phyloP scores from a whole-genome alignment of 805 yeast species.

The Zygosaccharomyces rouxii region DNA sequence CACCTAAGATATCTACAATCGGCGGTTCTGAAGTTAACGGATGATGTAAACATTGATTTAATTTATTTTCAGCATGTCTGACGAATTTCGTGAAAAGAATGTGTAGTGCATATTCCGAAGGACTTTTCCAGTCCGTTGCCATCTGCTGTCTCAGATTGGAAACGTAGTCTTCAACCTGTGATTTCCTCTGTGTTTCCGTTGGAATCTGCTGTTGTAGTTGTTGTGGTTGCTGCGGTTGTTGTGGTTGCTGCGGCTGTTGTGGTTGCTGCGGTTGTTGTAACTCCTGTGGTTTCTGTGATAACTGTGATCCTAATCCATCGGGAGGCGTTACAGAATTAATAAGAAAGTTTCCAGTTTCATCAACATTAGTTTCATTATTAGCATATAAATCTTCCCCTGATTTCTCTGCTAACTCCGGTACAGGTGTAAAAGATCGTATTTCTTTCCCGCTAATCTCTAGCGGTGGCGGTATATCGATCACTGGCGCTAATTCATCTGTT shows the following conservation, averaged over 20 bases:
- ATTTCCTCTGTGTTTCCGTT: constrained; percentile 14
- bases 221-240: constrained; percentile 1
- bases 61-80: constrained; percentile 84
- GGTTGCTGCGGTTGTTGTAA: neutral
- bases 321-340: constrained; percentile 3
- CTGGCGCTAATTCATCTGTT: constrained; percentile 7
- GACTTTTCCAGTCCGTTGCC: constrained; percentile 58
- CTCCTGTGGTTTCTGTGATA: constrained; percentile 1
- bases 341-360: neutral
- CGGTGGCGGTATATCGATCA: constrained; percentile 15
- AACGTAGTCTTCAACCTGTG: constrained; percentile 27
- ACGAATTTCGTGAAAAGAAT: constrained; percentile 94
- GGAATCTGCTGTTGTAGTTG: constrained; percentile 7
- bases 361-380: neutral
- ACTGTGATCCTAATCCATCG: neutral
- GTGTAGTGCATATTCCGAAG: constrained; percentile 89
- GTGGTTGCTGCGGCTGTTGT: constrained; percentile 3
- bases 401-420: neutral
- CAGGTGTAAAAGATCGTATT: neutral
- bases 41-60: constrained; percentile 63
- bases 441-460: constrained; percentile 7
- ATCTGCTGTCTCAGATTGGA: constrained; percentile 35
- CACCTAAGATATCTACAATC: constrained; percentile 69
- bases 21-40: constrained; percentile 67
- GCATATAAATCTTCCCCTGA: neutral